A percentile compares a stretch with the other conserved stretches of the same genome.
Evolutionary conservation across 1,284 basidiomycete species (phyloP).

Genomic region (Trichosporon inkin): DNA sequence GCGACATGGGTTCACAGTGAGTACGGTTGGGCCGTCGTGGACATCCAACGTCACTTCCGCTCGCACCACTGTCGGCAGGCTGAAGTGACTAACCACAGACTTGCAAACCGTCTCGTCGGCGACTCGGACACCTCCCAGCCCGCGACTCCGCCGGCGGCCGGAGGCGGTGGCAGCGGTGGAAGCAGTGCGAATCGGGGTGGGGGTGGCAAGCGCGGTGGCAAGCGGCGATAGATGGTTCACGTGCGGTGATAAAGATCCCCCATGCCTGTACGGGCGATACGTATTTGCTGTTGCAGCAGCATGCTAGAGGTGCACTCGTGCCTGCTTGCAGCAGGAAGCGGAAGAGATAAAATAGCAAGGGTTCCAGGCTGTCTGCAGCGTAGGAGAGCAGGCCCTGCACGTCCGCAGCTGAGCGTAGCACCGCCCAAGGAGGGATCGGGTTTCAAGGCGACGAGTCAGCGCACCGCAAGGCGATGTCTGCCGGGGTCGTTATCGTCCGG

Average conservation of each 20-base stretch:
- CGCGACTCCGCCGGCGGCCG: background rate
- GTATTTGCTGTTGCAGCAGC: background rate
- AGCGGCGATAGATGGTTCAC: conserved; percentile 12
- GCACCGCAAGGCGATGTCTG: background rate
- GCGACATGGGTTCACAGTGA: conserved; percentile 44
- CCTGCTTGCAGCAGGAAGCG: too few species aligned
- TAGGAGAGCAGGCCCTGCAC: too few species aligned
- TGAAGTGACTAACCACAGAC: background rate
- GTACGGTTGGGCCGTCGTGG: too few species aligned
- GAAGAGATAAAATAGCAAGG: too few species aligned
- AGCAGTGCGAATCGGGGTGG: conserved; percentile 6
- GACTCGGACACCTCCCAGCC: background rate
- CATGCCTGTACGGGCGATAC: background rate
- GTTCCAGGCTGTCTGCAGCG: too few species aligned
- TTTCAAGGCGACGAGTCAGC: background rate
- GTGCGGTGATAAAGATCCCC: background rate
- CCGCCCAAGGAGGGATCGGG: too few species aligned
- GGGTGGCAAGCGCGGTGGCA: conserved; percentile 14
- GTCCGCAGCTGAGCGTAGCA: too few species aligned
- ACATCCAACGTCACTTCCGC: too few species aligned
- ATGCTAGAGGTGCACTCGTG: too few species aligned
- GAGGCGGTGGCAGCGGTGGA: background rate
- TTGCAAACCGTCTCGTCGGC: conserved; percentile 13
- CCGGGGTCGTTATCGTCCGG: background rate
- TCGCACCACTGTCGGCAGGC: too few species aligned